Conservation (phyloP, 2,329 filamentous ascomycete species). For the Aspergillus proliferans region DNA sequence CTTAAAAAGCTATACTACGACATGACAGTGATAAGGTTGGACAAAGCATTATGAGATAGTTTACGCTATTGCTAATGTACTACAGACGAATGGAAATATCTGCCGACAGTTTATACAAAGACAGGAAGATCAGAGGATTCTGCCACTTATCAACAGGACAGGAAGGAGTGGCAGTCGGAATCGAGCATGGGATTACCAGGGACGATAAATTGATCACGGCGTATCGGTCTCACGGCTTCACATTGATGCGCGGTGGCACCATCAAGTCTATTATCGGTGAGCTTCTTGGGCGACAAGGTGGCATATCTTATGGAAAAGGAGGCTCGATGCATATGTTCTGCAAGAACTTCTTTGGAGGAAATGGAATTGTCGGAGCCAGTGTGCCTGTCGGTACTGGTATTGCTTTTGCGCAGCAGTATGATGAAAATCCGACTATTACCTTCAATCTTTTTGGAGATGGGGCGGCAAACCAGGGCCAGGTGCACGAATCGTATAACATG, state of each 20-base stretch:
- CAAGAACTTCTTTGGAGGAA: conserved; percentile 92
- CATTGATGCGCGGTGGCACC: conserved; percentile 83
- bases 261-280: conserved; percentile 90
- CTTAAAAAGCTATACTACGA: conserved; percentile 95
- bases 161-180: conserved; percentile 91
- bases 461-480: conserved; percentile 95
- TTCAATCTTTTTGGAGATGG: conserved; percentile 91
- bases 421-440: conserved; percentile 70
- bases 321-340: conserved; percentile 99
- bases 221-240: conserved; percentile 96
- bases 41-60: not conserved
- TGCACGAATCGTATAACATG: conserved; percentile 99
- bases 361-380: conserved; percentile 96
- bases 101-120: conserved; percentile 93
- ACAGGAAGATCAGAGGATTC: conserved; percentile 98
- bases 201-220: conserved; percentile 90
- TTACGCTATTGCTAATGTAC: not conserved
- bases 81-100: conserved; percentile 94
- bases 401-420: conserved; percentile 92
- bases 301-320: conserved; percentile 94
- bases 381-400: conserved; percentile 92
- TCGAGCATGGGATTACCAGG: conserved; percentile 86
- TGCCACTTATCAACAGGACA: conserved; percentile 95
- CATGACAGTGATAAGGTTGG: conserved; percentile 83
- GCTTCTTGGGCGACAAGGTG: conserved; percentile 82